Evolutionary conservation across 75 land plant genomes (phyloP), one percentile per base, ranked within the genome.

Genomic region (Sequoiadendron giganteum): DNA sequence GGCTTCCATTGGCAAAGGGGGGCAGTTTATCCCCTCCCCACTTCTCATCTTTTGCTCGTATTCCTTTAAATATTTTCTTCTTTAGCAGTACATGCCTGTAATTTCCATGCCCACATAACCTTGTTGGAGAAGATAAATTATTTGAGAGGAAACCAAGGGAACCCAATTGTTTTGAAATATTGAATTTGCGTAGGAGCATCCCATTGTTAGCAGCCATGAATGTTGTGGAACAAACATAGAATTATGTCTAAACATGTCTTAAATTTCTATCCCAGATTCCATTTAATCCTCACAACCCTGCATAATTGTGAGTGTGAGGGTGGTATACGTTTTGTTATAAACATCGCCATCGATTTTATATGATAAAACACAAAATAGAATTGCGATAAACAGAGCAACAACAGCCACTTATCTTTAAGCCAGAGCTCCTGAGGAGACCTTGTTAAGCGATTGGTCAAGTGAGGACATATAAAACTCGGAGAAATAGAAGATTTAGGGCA

Each of bases 1-100:
- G 78, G 65, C 90, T 92, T 7, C 96, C 94, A 88, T 92, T 90
- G 78, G 94, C 82, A 91, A 89, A 93, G 49, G 92, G 90, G 79
- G 84, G 84, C 48, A n/a, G 3, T 82, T 43, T 82, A 11, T 47
- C 48, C 8, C 43, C 82, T 82, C 84, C 49, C 84, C 84, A 82
- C 10, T 82, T 82, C 10, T 82, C 84, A 10, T 82, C 48, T 82
- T 82, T 82, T 3, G 84, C 84, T 43, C 3, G 47, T 28, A 82
- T 47, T 25, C 21, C 30, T 21, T 19, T 82, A 9, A 43, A 43
- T 82, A 28, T 47, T 82, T 42, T 47, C n/a, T 45, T 82, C 84
- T 82, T 43, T 54, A 25, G n/a, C 30, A 1, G 21, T 10, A 40
- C 47, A 82, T 43, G 21, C 5, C 84, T 42, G 49, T 13, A 42